phyloP scores from a whole-genome alignment of 176 grass and related monocot species.

The Thinopyrum elongatum region DNA sequence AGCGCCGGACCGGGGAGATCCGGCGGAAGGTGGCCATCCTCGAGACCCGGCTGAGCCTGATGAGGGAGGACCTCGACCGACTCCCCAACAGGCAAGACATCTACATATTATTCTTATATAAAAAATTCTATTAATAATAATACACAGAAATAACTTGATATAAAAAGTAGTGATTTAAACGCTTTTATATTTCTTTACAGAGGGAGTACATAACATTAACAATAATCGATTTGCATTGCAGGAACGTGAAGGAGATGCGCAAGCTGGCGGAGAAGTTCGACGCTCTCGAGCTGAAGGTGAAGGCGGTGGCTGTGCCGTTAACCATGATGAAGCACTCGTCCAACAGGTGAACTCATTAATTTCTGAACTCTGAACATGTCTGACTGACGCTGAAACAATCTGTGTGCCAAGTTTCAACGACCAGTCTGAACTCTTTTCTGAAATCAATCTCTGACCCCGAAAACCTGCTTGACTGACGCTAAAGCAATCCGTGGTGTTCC shows the following conservation, averaged over 20 bases:
- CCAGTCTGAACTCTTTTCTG: neutral
- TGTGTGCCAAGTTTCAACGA: neutral
- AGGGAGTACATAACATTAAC: too few species aligned
- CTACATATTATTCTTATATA: constrained; percentile 4
- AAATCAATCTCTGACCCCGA: neutral
- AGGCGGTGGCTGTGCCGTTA: constrained; percentile 43
- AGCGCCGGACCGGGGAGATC: constrained; percentile 52
- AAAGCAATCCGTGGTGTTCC: neutral
- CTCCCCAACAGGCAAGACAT: constrained; percentile 53
- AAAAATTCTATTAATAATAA: neutral
- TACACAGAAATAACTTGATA: neutral
- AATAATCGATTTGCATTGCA: constrained; percentile 19
- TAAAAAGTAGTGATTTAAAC: too few species aligned
- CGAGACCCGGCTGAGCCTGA: constrained; percentile 44
- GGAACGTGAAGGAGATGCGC: constrained; percentile 54
- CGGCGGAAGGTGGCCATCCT: constrained; percentile 66
- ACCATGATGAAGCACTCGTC: constrained; percentile 38
- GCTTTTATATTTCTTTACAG: too few species aligned
- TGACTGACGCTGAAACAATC: neutral
- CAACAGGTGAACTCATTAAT: constrained; percentile 36
- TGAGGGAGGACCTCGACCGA: constrained; percentile 48
- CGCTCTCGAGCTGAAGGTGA: constrained; percentile 45
- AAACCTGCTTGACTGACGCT: neutral
- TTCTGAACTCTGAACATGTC: neutral
- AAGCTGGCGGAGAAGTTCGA: constrained; percentile 68